Percentiles rank a stretch among this genome's conserved stretches.
Conservation (phyloP, 2,329 filamentous ascomycete genomes). For the Fusarium veterinarium region DNA sequence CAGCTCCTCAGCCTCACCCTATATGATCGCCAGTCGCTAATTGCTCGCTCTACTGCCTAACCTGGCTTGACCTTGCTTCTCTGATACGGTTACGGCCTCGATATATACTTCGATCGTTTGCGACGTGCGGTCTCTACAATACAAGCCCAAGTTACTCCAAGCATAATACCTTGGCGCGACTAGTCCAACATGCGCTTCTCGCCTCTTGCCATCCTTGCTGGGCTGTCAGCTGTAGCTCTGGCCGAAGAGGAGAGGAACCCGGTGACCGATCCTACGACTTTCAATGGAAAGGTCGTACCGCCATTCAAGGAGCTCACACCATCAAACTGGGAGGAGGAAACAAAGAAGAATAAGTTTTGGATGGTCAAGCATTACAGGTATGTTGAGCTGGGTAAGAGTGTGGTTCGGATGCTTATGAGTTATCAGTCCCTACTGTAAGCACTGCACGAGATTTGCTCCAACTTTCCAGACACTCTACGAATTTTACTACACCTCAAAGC, state of each 20-base stretch:
- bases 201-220: slow-evolving; percentile 60
- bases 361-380: slow-evolving; percentile 77
- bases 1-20: slow-evolving; percentile 6
- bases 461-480: slow-evolving; percentile 94
- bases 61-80: slow-evolving; percentile 14
- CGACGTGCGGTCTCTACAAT: background rate
- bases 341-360: slow-evolving; percentile 64
- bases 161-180: slow-evolving; percentile 7
- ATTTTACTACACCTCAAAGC: slow-evolving; percentile 90
- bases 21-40: slow-evolving; percentile 37
- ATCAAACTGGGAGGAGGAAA: slow-evolving; percentile 66
- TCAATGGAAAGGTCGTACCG: slow-evolving; percentile 75
- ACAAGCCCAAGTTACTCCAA: background rate
- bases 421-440: slow-evolving; percentile 69
- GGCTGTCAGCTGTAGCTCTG: slow-evolving; percentile 50
- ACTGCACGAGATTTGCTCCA: slow-evolving; percentile 84
- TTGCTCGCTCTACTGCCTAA: slow-evolving; percentile 17
- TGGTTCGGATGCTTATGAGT: slow-evolving; percentile 33
- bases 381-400: slow-evolving; percentile 4
- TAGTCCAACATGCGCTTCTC: slow-evolving; percentile 49
- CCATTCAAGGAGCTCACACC: slow-evolving; percentile 71
- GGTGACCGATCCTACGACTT: slow-evolving; percentile 62
- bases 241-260: slow-evolving; percentile 50
- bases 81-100: background rate
- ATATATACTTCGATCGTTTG: background rate